These are phyloP conservation scores for Aspergillus carbonarius DNA, from an alignment of 2,329 filamentous ascomycete genomes.

Conservation along the genomic window DNA sequence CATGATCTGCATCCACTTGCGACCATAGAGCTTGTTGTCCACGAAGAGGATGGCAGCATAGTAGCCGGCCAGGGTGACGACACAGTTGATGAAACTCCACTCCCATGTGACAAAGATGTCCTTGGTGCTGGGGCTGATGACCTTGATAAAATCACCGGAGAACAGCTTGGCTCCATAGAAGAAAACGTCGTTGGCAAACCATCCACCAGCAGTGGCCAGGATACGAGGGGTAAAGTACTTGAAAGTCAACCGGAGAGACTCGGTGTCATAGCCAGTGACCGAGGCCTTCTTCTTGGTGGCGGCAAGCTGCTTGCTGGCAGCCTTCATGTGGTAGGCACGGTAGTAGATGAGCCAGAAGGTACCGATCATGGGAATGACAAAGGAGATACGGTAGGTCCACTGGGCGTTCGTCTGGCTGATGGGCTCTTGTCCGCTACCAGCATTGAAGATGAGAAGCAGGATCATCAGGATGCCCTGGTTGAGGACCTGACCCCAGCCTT, in stretches of 20 bases:
- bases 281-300: constrained; percentile 5
- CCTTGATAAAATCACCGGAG: constrained; percentile 1
- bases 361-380: constrained; percentile 4
- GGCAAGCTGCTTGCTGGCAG: constrained; percentile 4
- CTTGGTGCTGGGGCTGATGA: constrained; percentile 1
- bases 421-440: constrained; percentile 3
- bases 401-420: constrained; percentile 1
- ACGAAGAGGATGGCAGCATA: constrained; percentile 1
- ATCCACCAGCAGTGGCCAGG: constrained; percentile 1
- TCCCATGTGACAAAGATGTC: constrained; percentile 1
- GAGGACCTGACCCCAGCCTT: constrained; percentile 6
- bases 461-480: constrained; percentile 6
- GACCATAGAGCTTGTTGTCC: constrained; percentile 7
- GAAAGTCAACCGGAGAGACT: constrained; percentile 1
- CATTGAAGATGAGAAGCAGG: constrained; percentile 5
- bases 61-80: background rate
- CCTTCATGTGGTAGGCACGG: constrained; percentile 9
- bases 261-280: constrained; percentile 2
- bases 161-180: constrained; percentile 7
- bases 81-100: constrained; percentile 3
- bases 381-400: constrained; percentile 8
- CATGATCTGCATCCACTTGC: constrained; percentile 6
- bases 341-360: constrained; percentile 6
- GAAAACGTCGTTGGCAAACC: constrained; percentile 6
- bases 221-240: constrained; percentile 4